Percentiles rank a stretch among this genome's conserved stretches.
These are phyloP conservation scores for Plasmodium billcollinsi DNA, from an alignment of 169 alveolate genomes.

Conservation along the genomic window DNA sequence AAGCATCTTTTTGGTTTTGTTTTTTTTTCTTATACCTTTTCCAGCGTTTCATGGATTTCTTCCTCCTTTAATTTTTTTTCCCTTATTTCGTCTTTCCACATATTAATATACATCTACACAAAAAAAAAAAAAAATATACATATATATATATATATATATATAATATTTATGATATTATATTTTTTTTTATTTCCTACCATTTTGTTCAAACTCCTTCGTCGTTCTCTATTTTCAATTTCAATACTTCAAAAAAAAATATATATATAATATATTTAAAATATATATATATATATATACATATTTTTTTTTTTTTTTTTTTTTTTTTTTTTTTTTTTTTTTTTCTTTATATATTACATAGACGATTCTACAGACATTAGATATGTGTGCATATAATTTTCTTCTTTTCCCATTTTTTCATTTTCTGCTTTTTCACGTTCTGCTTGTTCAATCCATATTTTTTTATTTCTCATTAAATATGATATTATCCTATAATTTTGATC, in stretches of 20 bases:
- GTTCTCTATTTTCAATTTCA: slow-evolving; percentile 74
- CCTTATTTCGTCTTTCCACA: slow-evolving; percentile 73
- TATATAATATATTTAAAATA: slow-evolving; percentile 18
- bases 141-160: not conserved
- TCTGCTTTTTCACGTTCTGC: slow-evolving; percentile 56
- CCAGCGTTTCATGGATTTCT: slow-evolving; percentile 62
- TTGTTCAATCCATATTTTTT: slow-evolving; percentile 39
- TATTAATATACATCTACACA: slow-evolving; percentile 41
- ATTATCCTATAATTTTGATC: slow-evolving; percentile 63
- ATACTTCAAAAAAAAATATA: slow-evolving; percentile 20
- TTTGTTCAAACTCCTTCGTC: slow-evolving; percentile 52
- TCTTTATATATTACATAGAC: slow-evolving; percentile 57
- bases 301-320: not conserved
- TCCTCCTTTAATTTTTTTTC: slow-evolving; percentile 49
- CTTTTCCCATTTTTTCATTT: slow-evolving; percentile 69
- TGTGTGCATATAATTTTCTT: slow-evolving; percentile 71
- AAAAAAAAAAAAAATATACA: not conserved
- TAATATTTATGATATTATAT: not conserved
- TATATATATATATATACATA: not conserved
- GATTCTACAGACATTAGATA: slow-evolving; percentile 67
- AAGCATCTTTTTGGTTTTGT: no score
- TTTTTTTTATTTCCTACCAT: slow-evolving; percentile 34
- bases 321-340: no score
- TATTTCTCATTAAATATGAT: slow-evolving; percentile 33
- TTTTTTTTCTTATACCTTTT: slow-evolving; percentile 26